Conservation (phyloP, 805 yeast genomes). For the Ogataea zsoltii region DNA sequence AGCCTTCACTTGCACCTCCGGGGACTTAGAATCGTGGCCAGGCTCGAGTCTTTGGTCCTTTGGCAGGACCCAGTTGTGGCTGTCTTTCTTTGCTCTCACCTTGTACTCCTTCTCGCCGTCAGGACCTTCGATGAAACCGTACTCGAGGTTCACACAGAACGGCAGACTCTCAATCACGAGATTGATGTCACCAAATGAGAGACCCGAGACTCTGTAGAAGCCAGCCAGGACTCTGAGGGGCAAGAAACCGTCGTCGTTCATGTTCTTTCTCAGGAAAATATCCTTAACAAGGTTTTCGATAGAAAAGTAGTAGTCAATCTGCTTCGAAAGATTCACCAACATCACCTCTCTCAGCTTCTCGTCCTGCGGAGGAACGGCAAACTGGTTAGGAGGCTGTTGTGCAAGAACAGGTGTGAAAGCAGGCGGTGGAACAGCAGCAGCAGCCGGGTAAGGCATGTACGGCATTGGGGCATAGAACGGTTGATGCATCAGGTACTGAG, state of each 20-base stretch:
- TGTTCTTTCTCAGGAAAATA: slow-evolving; percentile 74
- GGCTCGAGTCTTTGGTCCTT: slow-evolving; percentile 44
- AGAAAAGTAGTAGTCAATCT: slow-evolving; percentile 89
- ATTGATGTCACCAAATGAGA: slow-evolving; percentile 55
- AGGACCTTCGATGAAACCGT: slow-evolving; percentile 37
- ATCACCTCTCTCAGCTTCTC: slow-evolving; percentile 22
- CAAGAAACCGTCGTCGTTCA: slow-evolving; percentile 77
- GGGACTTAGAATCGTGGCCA: slow-evolving; percentile 40
- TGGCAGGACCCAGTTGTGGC: slow-evolving; percentile 71
- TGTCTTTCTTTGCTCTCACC: slow-evolving; percentile 60
- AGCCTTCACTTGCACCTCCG: slow-evolving; percentile 12
- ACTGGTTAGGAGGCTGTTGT: slow-evolving; percentile 18
- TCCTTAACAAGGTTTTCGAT: slow-evolving; percentile 86
- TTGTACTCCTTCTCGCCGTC: slow-evolving; percentile 43
- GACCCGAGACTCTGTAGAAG: slow-evolving; percentile 73
- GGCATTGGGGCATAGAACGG: slow-evolving; percentile 28
- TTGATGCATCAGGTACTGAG: slow-evolving; percentile 26
- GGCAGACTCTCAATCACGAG: slow-evolving; percentile 57
- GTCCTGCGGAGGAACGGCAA: slow-evolving; percentile 23
- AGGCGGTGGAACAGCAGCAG: slow-evolving; percentile 9
- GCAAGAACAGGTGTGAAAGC: slow-evolving; percentile 18
- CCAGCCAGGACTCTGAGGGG: slow-evolving; percentile 60
- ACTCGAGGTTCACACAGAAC: slow-evolving; percentile 48
- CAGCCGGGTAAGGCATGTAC: slow-evolving; percentile 25
- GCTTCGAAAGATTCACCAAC: slow-evolving; percentile 41